Conservation (phyloP, 2,329 filamentous ascomycete genomes). For the Aureobasidium lini region DNA sequence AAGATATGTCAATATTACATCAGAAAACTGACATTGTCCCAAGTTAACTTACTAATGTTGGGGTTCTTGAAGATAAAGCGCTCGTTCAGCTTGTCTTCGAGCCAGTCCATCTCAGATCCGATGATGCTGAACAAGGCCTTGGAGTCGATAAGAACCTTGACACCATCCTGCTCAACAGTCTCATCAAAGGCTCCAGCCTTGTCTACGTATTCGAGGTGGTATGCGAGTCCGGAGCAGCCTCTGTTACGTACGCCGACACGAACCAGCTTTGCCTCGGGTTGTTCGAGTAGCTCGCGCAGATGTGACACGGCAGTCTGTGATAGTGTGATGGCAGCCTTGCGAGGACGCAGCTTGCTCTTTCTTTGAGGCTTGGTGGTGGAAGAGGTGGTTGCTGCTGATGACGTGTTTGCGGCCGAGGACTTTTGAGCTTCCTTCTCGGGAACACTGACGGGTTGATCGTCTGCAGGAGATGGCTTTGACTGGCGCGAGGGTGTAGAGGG, state of each 20-base stretch:
- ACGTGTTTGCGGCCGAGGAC: conserved; percentile 27
- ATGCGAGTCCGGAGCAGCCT: conserved; percentile 88
- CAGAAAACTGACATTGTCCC: neutral
- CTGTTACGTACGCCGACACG: conserved; percentile 89
- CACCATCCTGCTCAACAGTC: conserved; percentile 87
- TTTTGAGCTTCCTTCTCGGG: conserved; percentile 62
- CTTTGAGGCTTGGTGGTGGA: conserved; percentile 47
- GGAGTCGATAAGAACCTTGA: conserved; percentile 92
- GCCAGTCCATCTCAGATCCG: conserved; percentile 98
- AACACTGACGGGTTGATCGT: conserved; percentile 36
- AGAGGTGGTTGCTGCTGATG: conserved; percentile 19
- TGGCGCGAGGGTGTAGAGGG: conserved; percentile 41
- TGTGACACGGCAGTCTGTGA: conserved; percentile 74
- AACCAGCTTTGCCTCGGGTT: conserved; percentile 86
- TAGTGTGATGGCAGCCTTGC: conserved; percentile 87
- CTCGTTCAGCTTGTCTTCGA: conserved; percentile 88
- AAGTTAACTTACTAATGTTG: conserved; percentile 77
- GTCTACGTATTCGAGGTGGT: conserved; percentile 92
- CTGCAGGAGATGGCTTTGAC: conserved; percentile 16
- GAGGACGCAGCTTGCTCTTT: conserved; percentile 62
- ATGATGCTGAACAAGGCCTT: conserved; percentile 98
- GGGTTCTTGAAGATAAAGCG: conserved; percentile 94
- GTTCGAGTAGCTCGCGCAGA: conserved; percentile 66
- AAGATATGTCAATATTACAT: conserved; percentile 5
- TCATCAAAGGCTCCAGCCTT: conserved; percentile 85